Evolutionary conservation across 176 grass and related monocot species (phyloP).

Genomic region (Phyllostachys edulis): DNA sequence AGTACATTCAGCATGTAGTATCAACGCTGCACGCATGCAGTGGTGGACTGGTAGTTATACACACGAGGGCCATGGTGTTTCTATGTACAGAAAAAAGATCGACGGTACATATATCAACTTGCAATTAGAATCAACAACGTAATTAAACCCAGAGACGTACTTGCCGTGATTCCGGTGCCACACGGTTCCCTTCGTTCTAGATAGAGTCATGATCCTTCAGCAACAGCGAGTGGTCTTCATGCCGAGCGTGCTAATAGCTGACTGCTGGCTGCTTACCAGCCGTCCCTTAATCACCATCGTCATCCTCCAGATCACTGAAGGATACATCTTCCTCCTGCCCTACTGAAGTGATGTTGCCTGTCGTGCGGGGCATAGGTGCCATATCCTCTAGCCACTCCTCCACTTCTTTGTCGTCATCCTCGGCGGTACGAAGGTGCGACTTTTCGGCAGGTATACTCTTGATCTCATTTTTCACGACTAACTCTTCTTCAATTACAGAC

Average conservation of each 20-base stretch:
- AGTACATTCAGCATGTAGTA: slow-evolving; percentile 16
- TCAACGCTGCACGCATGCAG: background rate
- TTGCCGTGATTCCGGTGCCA: background rate
- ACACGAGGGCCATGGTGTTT: background rate
- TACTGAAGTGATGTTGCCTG: background rate
- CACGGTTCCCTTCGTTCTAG: no score
- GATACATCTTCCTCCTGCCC: slow-evolving; percentile 65
- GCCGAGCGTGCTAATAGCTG: background rate
- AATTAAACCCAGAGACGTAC: background rate
- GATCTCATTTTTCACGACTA: slow-evolving; percentile 38
- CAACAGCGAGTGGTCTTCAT: background rate
- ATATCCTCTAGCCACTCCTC: slow-evolving; percentile 70
- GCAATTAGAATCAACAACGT: background rate
- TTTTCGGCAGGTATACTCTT: slow-evolving; percentile 27
- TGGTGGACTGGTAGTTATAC: background rate
- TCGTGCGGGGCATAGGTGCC: slow-evolving; percentile 22
- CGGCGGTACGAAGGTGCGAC: background rate
- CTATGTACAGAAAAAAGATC: slow-evolving; percentile 31
- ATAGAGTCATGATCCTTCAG: background rate
- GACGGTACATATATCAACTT: background rate
- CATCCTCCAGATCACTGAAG: slow-evolving; percentile 78
- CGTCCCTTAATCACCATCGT: slow-evolving; percentile 36
- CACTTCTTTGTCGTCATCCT: slow-evolving; percentile 52
- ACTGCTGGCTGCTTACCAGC: background rate
- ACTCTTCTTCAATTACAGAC: slow-evolving; percentile 66